Percentiles rank a stretch among this genome's conserved stretches.
These are phyloP conservation scores for Microsporum ferrugineum DNA, from an alignment of 2,329 filamentous ascomycete genomes.

Conservation along the genomic window DNA sequence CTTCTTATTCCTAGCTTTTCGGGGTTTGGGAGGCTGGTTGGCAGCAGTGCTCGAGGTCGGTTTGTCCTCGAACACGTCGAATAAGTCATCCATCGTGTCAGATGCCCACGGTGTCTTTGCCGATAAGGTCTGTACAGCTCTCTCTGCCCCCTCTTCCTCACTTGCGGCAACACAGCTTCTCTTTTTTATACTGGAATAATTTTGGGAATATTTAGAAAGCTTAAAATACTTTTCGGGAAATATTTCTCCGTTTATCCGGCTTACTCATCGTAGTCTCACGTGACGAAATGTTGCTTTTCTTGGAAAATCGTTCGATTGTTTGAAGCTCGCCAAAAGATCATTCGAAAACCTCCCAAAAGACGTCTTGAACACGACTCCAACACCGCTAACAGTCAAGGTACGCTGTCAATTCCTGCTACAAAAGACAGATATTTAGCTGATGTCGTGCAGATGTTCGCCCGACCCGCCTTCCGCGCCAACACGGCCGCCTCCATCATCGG, in stretches of 20 bases:
- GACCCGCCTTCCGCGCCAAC: slow-evolving; percentile 51
- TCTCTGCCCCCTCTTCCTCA: not conserved
- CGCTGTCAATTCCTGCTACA: not conserved
- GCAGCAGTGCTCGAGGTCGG: slow-evolving; percentile 26
- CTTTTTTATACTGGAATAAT: not conserved
- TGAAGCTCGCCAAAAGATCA: not conserved
- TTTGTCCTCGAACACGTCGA: slow-evolving; percentile 67
- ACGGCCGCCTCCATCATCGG: slow-evolving; percentile 56
- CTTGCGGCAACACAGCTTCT: not conserved
- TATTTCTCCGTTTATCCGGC: not conserved
- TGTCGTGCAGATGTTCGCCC: slow-evolving; percentile 65
- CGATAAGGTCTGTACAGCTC: not conserved
- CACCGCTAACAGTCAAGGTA: slow-evolving; percentile 3
- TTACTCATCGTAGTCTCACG: not conserved
- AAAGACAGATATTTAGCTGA: not conserved
- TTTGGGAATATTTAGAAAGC: not conserved
- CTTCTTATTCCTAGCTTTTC: slow-evolving; percentile 64
- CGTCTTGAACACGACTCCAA: not conserved
- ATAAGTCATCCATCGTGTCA: slow-evolving; percentile 60
- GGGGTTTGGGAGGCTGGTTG: slow-evolving; percentile 27
- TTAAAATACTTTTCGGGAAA: not conserved
- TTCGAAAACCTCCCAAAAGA: not conserved
- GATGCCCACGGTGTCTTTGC: not conserved
- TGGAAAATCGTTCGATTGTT: not conserved
- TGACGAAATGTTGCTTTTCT: not conserved